A percentile compares a stretch with the other conserved stretches of the same genome.
Evolutionary conservation across 2,329 filamentous ascomycete genomes (phyloP).

Genomic region (Coniochaeta hoffmannii): DNA sequence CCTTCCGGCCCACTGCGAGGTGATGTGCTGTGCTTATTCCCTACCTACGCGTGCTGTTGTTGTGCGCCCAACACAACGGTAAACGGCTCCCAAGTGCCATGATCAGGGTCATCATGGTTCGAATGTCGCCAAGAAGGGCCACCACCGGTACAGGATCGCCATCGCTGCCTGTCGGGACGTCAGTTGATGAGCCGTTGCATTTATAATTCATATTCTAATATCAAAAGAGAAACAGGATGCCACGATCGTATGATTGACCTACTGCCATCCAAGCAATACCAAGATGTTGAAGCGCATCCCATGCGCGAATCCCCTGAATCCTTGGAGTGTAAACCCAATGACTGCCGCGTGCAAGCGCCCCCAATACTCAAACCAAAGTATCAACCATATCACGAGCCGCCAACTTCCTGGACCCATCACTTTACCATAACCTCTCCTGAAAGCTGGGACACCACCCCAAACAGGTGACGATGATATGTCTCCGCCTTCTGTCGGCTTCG

Average conservation of each 20-base stretch:
- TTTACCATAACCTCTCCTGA: no score
- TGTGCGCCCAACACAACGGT: background rate
- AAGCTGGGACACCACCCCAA: no score
- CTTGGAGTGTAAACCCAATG: background rate
- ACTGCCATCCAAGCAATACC: background rate
- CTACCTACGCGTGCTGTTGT: background rate
- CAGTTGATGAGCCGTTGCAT: background rate
- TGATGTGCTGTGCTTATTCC: background rate
- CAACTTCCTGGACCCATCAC: no score
- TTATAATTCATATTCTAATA: background rate
- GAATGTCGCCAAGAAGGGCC: background rate
- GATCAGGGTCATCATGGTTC: no score
- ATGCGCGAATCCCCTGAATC: background rate
- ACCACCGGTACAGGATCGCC: background rate
- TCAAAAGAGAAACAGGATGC: background rate
- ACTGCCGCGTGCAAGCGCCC: no score
- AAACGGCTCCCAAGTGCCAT: background rate
- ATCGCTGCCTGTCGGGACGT: background rate
- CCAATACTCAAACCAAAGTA: background rate
- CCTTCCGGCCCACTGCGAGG: background rate
- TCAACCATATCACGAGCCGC: background rate
- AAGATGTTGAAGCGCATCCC: background rate
- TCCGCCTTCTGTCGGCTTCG: no score
- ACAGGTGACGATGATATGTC: no score
- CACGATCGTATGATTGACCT: background rate